Percentiles rank a stretch among this genome's conserved stretches.
These are phyloP conservation scores for Apiospora saccharicola DNA, from an alignment of 2,329 filamentous ascomycete genomes.

Conservation along the genomic window DNA sequence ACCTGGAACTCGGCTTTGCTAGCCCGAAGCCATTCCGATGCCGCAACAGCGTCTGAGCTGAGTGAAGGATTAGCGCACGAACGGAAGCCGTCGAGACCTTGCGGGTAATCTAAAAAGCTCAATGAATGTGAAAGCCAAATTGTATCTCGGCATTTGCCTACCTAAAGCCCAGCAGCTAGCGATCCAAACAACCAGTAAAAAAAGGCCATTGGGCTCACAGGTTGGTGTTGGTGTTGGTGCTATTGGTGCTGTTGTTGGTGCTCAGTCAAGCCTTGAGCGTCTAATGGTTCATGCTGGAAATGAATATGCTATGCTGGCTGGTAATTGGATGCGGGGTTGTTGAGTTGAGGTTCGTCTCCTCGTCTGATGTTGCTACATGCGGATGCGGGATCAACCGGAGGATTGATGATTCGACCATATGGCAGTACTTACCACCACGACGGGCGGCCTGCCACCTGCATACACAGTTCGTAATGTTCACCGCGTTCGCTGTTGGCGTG, in stretches of 20 bases:
- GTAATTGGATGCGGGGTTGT: constrained; percentile 18
- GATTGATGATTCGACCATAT: constrained; percentile 19
- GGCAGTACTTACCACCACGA: constrained; percentile 10
- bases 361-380: constrained; percentile 22
- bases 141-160: constrained; percentile 2
- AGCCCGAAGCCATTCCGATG: not conserved
- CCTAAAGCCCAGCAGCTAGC: not conserved
- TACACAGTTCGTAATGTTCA: not conserved
- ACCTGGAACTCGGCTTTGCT: not conserved
- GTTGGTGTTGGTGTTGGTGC: constrained; percentile 7
- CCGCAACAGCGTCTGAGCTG: not conserved
- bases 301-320: constrained; percentile 13
- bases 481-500: not conserved
- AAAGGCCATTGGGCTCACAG: not conserved
- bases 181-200: not conserved
- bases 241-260: constrained; percentile 8
- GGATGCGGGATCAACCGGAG: constrained; percentile 21
- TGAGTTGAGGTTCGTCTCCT: not conserved
- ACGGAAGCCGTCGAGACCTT: not conserved
- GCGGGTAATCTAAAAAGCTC: constrained; percentile 2
- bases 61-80: not conserved
- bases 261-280: constrained; percentile 14
- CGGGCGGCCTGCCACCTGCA: not conserved
- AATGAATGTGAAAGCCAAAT: not conserved
- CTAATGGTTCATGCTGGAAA: constrained; percentile 19